Evolutionary conservation across 2,329 filamentous ascomycete genomes (phyloP).

Genomic region (Aspergillus ustus): DNA sequence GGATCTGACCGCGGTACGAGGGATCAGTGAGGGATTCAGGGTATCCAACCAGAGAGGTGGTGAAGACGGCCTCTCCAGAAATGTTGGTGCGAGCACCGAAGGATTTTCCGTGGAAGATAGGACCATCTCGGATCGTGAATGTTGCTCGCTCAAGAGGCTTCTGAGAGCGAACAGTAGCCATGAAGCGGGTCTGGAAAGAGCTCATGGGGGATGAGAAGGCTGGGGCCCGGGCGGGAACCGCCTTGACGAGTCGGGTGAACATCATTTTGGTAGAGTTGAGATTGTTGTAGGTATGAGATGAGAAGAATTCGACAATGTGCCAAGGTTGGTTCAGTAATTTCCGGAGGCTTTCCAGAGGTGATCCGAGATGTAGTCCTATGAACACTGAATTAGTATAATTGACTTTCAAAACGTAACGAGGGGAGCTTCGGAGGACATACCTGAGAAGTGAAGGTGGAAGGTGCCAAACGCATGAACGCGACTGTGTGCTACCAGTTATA

Average conservation of each 20-base stretch:
- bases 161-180: slow-evolving; percentile 72
- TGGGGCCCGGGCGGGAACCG: slow-evolving; percentile 53
- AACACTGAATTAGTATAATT: not conserved
- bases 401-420: not conserved
- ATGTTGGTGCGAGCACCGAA: slow-evolving; percentile 97
- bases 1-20: slow-evolving; percentile 78
- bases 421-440: slow-evolving; percentile 53
- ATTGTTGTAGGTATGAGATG: slow-evolving; percentile 9
- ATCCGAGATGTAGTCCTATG: slow-evolving; percentile 70
- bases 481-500: slow-evolving; percentile 47
- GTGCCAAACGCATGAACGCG: slow-evolving; percentile 85
- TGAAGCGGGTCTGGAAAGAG: slow-evolving; percentile 49
- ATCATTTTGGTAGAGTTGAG: slow-evolving; percentile 46
- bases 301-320: not conserved
- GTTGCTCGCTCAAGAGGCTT: slow-evolving; percentile 75
- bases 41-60: slow-evolving; percentile 95
- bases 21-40: slow-evolving; percentile 82
- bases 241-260: slow-evolving; percentile 60
- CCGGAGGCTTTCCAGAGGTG: slow-evolving; percentile 71
- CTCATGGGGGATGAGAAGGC: slow-evolving; percentile 46
- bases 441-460: slow-evolving; percentile 85
- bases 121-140: slow-evolving; percentile 94
- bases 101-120: slow-evolving; percentile 93
- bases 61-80: slow-evolving; percentile 98
- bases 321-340: slow-evolving; percentile 52